Base-by-base conservation (phyloP, 495 filamentous ascomycete species). In the Venustampulla echinocandica region DNA sequence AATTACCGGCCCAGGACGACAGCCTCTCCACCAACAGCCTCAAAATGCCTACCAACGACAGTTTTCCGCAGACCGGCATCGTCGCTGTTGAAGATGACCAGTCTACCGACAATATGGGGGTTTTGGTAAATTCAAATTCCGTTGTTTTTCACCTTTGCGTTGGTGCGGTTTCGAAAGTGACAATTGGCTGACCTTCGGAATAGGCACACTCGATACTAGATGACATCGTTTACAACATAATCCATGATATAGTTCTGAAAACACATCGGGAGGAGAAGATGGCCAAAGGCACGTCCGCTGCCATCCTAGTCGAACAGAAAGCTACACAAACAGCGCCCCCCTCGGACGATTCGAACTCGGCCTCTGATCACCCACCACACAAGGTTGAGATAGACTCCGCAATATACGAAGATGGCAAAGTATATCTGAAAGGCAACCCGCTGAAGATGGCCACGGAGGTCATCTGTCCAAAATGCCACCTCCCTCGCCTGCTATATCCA, bases 251-350 rank as follows among this genome's bases (percentile, higher is more conserved):
- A 38, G 66, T 85, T 44, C 69, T 83, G 49, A 79, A 84, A 53
- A 77, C 76, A 22, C 82, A 87, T 60, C 80, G 82, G 32, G 77
- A 85, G 55, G 82, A 87, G 62, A 85, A 85, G 61, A 74, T 79
- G 42, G 75, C 79, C 32, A 80, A 84, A 45, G 83, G 80, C 60
- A 69, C 73, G 34, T 84, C 85, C 30, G 85, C 85, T 11, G 84
- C 85, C 37, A 79, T 84, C 28, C 62, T 78, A 39, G 79, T 83
- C 52, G 71, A 83, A 63, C 81, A 84, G 62, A 41, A 38, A 39
- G 54, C 52, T 60, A 63, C 15, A 50, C 45, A 32, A 52, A 44
- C 37, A 10, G 66, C 62, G 42, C 58, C 69, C 20, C 54, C 63
- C 22, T 11, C 30, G 2, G 50, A 57, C 34, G 47, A 53, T 10